Evolutionary conservation across 1,284 basidiomycete species (phyloP), one percentile per base, ranked within the genome.

Genomic region (Fomitopsis betulina): DNA sequence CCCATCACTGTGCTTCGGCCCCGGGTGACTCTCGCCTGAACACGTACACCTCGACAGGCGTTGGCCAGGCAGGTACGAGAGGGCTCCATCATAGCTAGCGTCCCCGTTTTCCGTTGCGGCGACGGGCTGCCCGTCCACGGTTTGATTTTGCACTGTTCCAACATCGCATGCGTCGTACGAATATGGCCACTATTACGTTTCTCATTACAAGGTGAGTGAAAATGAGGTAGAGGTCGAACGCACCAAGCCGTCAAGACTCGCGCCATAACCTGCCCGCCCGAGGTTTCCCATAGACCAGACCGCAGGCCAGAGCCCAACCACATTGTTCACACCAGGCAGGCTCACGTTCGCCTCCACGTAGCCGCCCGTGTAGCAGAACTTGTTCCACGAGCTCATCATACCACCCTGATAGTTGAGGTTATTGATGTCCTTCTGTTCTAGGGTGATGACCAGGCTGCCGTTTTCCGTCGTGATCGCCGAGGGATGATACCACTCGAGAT

Each of bases 1-100:
- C 39, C 89, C 73, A 38, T 74, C 68, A 4, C 65, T 49, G 25
- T 74, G 72, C 58, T 79, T 81, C 3, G 92, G 91, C 0, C 92
- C 91, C 0, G 91, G 91, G 67, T 93, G 91, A 45, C 69, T 74
- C 62, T 89, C 83, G 32, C 81, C 81, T 0, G 74, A 67, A 67
- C 91, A 94, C 0, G 91, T 93, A 71, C 79, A 87, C 53, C 78
- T 75, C 62, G 89, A 93, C 2, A 96, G 76, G 30, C 90, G 81
- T 71, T 96, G 94, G 8, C 93, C 94, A 1, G 86, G 86, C 10
- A 94, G 82, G 71, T 81, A 93, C 0, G 87, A 90, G n/a, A 81
- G 73, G 55, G 70, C 66, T 43, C 72, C 68, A 47, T 67, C 63
- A 23, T 73, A 63, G 1, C 63, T 60, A 3, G 70, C 60, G 62